Percentiles rank a stretch among this genome's conserved stretches.
Evolutionary conservation across 2,329 filamentous ascomycete genomes (phyloP).

Genomic region (Fusarium miscanthi): DNA sequence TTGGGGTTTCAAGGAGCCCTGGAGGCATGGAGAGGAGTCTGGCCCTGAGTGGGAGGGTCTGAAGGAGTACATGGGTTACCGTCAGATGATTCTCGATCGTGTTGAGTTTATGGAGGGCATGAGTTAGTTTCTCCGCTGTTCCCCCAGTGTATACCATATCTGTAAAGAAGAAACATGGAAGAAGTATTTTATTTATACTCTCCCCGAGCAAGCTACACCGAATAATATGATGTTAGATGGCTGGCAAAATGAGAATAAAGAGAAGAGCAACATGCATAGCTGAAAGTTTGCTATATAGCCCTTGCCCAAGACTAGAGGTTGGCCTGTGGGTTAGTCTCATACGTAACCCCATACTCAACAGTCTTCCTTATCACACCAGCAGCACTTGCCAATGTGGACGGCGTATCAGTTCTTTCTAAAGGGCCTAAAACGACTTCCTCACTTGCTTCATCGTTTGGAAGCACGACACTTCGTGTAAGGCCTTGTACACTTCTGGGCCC

Average conservation of each 20-base stretch:
- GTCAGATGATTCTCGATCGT: conserved; percentile 90
- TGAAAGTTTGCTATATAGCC: neutral
- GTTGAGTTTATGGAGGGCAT: conserved; percentile 94
- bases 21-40: conserved; percentile 87
- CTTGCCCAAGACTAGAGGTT: conserved; percentile 2
- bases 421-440: conserved; percentile 51
- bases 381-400: conserved; percentile 21
- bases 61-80: conserved; percentile 82
- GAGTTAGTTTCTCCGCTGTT: conserved; percentile 50
- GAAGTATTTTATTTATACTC: neutral
- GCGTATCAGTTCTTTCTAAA: conserved; percentile 19
- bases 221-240: neutral
- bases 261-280: neutral
- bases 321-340: conserved; percentile 40
- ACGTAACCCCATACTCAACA: conserved; percentile 51
- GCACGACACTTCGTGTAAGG: conserved; percentile 44
- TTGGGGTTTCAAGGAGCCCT: conserved; percentile 89
- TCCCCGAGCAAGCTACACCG: neutral
- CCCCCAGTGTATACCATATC: conserved; percentile 32
- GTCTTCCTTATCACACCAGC: conserved; percentile 50
- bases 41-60: conserved; percentile 90
- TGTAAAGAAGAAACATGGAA: conserved; percentile 28
- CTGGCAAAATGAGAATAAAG: neutral
- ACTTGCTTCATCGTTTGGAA: conserved; percentile 46
- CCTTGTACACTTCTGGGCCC: conserved; percentile 47